Conservation (phyloP, 108 stramenopile genomes). For the Halocafeteria seosinensis region DNA sequence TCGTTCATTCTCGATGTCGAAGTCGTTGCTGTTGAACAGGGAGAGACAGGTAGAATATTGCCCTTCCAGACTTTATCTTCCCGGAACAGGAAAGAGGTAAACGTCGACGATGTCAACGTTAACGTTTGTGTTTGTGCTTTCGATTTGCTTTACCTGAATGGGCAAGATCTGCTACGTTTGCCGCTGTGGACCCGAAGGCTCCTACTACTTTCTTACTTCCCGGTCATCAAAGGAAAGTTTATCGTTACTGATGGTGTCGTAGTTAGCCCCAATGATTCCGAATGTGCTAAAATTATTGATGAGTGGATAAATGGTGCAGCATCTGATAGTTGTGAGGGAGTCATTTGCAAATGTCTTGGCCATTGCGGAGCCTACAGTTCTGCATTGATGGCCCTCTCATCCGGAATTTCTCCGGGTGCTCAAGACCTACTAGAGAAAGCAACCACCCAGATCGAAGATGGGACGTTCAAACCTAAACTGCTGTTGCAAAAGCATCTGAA, state of each 20-base stretch:
- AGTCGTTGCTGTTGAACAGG: conserved; percentile 79
- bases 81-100: conserved; percentile 36
- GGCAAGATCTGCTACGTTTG: conserved; percentile 55
- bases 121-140: conserved; percentile 92
- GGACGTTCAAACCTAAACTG: no score
- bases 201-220: conserved; percentile 59
- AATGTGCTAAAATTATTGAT: no score
- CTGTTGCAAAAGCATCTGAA: no score
- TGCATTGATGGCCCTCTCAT: no score
- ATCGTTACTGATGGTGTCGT: conserved; percentile 52
- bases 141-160: conserved; percentile 96
- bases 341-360: conserved; percentile 99
- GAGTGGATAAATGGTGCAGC: no score
- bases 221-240: conserved; percentile 63
- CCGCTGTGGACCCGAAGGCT: conserved; percentile 62
- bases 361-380: no score
- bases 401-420: no score
- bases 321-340: conserved; percentile 83
- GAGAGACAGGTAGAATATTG: no score
- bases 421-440: no score
- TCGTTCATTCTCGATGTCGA: conserved; percentile 95
- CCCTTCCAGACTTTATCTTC: conserved; percentile 60
- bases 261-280: no score
- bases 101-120: conserved; percentile 59
- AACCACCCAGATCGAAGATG: conserved; percentile 69